Base-by-base conservation (phyloP, 2,329 filamentous ascomycete species). In the Xenoacremonium recifei region DNA sequence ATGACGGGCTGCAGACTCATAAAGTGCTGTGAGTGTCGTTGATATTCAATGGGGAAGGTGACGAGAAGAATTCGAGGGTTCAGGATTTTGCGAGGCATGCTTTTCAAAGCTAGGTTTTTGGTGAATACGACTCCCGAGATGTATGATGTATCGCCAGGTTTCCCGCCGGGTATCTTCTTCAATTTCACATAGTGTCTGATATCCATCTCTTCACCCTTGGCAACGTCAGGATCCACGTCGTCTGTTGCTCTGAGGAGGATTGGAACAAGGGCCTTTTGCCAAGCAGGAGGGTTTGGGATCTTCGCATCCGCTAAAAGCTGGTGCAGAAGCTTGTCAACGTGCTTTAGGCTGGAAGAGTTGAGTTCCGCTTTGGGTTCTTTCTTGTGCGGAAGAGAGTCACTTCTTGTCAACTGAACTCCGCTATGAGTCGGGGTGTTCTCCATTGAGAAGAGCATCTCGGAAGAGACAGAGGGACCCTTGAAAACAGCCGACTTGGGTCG, bases 1-100 rank as follows among this genome's bases (percentile, higher is more conserved):
- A 99, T 96, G 42, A 99, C 90, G 29, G 92, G 92, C 56, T 97
- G 90, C 37, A 99, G 71, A 57, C 93, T 99, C 91, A 99, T 96
- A 63, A 99, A 97, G 62, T 97, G 91, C 63, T 77, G 74, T 60
- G 77, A 72, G 54, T 96, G 90, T 29, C 93, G 82, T 44, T 95
- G 89, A 64, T 99, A 99, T 62, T 99, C 93, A 44, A 99, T 89
- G 0, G 93, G 84, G 59, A 99, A 99, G 0, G 90, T 92, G 43
- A 99, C 85, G 50, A 99, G 89, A 36, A 96, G 77, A 47, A 99
- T 93, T 21, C 89, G 84, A 3, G 93, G 93, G 40, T 88, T 85
- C 11, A 77, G 66, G 48, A 97, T 93, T 49, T 82, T 88, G 43
- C 93, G 81, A 15, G 88, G 85, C 93, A 99, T 99, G 65, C 87